Base-by-base conservation (phyloP, 345 rosid species). In the Heritiera littoralis region DNA sequence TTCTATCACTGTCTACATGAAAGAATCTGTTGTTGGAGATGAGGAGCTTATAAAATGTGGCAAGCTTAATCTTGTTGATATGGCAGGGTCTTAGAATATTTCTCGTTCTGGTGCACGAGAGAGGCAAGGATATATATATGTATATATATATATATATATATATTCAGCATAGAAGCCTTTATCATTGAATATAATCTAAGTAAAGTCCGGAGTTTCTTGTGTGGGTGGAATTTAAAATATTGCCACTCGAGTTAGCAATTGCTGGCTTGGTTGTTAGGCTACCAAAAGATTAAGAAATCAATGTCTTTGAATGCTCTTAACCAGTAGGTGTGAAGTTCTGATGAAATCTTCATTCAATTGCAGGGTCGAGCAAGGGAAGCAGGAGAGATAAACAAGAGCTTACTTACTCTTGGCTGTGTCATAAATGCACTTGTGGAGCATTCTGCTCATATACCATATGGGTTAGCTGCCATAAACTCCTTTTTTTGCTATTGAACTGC, bases 331-430 rank as follows among this genome's bases (percentile, higher is more conserved):
- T 68, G 2, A 68, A 46, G 4, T 68, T 69, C 20, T 48, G 18
- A 77, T 78, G 7, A 78, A 80, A 79, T 60, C 54, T 64, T 10
- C 35, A 48, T 55, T 9, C 59, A 45, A 78, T 77, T 81, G 72
- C 87, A 92, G 97, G 93, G 93, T 6, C 94, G 99, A 51, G 99
- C 98, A 75, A 92, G 96, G 87, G 98, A 95, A 88, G 98, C 98
- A 18, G 98, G 99, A 65, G 98, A 95, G 87, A 95, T 95, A 54
- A 95, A 93, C 81, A 95, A 95, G 89, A 95, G 99, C 86, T 90
- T 95, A 89, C 92, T 95, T 32, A 95, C 99, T n/a, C 80, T 95
- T 55, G 98, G 98, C 38, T 94, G 99, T 74, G 99, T 95, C 77
- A 95, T 95, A 83, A 95, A 93, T 88, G 97, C 98, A 48, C 94